Evolutionary conservation across 2,329 filamentous ascomycete species (phyloP), one percentile per base, ranked within the genome.

Genomic region (Alternaria tenuissima): DNA sequence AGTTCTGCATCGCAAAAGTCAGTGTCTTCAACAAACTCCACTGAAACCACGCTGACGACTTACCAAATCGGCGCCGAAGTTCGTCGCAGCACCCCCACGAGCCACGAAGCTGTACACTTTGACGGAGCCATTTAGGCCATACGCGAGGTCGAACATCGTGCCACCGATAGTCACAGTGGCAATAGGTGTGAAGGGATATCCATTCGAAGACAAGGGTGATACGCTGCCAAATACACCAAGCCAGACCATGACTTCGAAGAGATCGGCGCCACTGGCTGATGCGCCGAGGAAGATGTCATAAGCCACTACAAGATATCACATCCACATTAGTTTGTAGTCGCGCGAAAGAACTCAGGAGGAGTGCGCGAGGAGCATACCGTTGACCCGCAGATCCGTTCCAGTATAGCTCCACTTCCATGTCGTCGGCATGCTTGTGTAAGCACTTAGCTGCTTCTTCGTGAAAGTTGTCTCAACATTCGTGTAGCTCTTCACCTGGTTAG

Each of bases 231-330:
- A 47, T 26, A 32, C 44, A 16, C 44, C 44, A 3, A 47, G 44
- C 44, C 44, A 47, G 44, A 47, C 11, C 44, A 47, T 47, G 44
- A 32, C 28, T 47, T 47, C 44, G 6, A 47, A 47, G 11, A 47
- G 26, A 3, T 32, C 22, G 9, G 44, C 5, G 4, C 28, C 26
- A 16, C 44, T 47, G 11, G 26, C 11, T 32, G 44, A 47, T 20
- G 32, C 2, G 12, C 32, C 14, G 14, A 36, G 32, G 14, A 36
- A 36, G 14, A 6, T 36, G 6, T 36, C 32, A 4, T 36, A 36
- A 6, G 12, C 32, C 2, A 36, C 32, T 36, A 36, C 8, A 11
- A 11, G 28, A 30, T 11, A 0, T 12, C 0, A 36, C 32, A 36
- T 16, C 5, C 11, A 11, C 4, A 11, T 30, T 30, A 30, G 28